Conservation (phyloP, 768 basidiomycete genomes). For the Trametes villosa region DNA sequence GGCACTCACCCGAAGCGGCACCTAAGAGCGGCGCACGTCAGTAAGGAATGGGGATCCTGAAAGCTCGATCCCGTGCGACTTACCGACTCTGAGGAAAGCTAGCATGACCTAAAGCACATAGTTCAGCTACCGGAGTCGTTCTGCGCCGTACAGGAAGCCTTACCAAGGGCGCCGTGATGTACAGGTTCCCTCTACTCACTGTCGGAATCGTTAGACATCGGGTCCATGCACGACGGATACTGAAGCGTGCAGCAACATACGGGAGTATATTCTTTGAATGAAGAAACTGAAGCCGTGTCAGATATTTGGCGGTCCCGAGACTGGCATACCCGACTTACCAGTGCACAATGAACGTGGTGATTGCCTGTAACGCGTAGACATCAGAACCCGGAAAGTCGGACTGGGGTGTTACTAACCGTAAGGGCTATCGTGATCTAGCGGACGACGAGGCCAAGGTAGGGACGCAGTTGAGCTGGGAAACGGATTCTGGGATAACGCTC, state of each 20-base stretch:
- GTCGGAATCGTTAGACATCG: neutral
- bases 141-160: neutral
- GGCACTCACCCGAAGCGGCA: conserved; percentile 20
- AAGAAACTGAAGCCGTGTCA: conserved; percentile 30
- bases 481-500: neutral
- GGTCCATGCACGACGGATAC: no score
- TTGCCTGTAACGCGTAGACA: conserved; percentile 19
- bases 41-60: no score
- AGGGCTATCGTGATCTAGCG: conserved; percentile 19
- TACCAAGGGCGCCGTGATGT: conserved; percentile 23
- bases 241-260: conserved; percentile 10
- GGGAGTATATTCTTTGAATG: conserved; percentile 24
- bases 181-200: conserved; percentile 31
- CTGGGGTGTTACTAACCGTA: conserved; percentile 26
- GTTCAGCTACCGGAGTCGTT: neutral
- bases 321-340: conserved; percentile 18
- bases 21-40: neutral
- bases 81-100: conserved; percentile 18
- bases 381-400: no score
- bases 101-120: conserved; percentile 4
- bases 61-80: no score
- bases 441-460: neutral
- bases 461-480: neutral
- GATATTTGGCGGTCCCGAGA: neutral
- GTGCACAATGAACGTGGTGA: conserved; percentile 33